These are phyloP conservation scores for Pycnococcus provasolii DNA, from an alignment of 139 green algal genomes.

Conservation along the genomic window DNA sequence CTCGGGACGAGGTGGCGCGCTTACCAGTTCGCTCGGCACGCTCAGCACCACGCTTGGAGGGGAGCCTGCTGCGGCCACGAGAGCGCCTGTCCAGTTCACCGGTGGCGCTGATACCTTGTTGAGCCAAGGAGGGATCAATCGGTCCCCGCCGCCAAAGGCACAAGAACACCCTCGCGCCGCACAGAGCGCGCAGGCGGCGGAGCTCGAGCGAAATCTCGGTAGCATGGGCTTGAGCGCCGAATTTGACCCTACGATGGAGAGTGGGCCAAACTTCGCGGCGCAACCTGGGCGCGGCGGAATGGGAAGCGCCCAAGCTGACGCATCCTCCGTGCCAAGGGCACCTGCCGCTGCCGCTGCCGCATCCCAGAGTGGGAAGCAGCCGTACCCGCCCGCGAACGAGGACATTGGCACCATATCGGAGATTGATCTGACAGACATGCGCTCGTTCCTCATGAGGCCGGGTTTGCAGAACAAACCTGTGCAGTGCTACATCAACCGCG, in stretches of 20 bases:
- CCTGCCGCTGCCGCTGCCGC: too few species aligned
- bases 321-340: too few species aligned
- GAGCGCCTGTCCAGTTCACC: neutral
- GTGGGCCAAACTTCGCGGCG: neutral
- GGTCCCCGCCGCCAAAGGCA: neutral
- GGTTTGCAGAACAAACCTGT: slow-evolving; percentile 44
- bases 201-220: slow-evolving; percentile 31
- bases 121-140: too few species aligned
- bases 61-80: too few species aligned
- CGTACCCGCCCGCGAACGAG: slow-evolving; percentile 4
- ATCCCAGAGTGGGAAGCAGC: slow-evolving; percentile 17
- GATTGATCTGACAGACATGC: slow-evolving; percentile 40
- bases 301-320: slow-evolving; percentile 15
- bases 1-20: too few species aligned
- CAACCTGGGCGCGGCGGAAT: neutral
- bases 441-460: slow-evolving; percentile 44
- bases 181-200: neutral
- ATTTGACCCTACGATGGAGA: slow-evolving; percentile 50
- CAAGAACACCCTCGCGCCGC: too few species aligned
- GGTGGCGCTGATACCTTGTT: too few species aligned
- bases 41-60: too few species aligned
- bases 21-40: too few species aligned
- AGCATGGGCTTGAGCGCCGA: slow-evolving; percentile 34
- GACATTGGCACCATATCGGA: neutral
- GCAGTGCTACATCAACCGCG: slow-evolving; percentile 68